phyloP scores from a whole-genome alignment of 352 stramenopile genomes.

The Phytopythium montanum region DNA sequence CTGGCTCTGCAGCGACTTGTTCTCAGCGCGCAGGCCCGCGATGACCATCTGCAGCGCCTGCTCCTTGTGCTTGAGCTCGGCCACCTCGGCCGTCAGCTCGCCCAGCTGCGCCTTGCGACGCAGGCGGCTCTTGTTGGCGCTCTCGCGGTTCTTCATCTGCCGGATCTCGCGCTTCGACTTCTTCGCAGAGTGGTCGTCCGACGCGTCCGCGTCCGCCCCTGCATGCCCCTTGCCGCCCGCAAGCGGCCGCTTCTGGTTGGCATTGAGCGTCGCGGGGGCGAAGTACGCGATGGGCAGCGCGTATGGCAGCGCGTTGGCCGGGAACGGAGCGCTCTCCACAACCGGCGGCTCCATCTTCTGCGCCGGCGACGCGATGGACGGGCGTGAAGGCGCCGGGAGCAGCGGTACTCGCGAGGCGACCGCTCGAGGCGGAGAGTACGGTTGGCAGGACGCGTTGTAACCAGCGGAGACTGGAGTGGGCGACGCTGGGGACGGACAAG shows the following conservation, averaged over 20 bases:
- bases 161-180: constrained; percentile 82
- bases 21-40: constrained; percentile 62
- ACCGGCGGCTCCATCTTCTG: constrained; percentile 8
- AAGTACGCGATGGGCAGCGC: constrained; percentile 67
- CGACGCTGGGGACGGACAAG: constrained; percentile 6
- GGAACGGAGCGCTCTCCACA: constrained; percentile 11
- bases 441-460: background rate
- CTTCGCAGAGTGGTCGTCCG: constrained; percentile 28
- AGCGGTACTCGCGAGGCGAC: background rate
- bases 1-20: constrained; percentile 77
- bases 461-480: background rate
- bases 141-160: constrained; percentile 87
- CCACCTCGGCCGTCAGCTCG: constrained; percentile 52
- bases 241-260: constrained; percentile 55
- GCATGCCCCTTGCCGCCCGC: constrained; percentile 8
- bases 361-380: background rate
- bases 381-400: background rate
- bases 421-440: constrained; percentile 3
- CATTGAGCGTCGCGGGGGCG: constrained; percentile 17
- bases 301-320: constrained; percentile 34
- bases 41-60: constrained; percentile 68
- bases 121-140: constrained; percentile 76
- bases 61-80: constrained; percentile 63
- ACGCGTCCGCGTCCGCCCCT: background rate
- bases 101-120: constrained; percentile 68